Percentiles rank a stretch among this genome's conserved stretches.
These are phyloP conservation scores for Erythrobasidium hasegawianum DNA, from an alignment of 1,284 basidiomycete genomes.

Conservation along the genomic window DNA sequence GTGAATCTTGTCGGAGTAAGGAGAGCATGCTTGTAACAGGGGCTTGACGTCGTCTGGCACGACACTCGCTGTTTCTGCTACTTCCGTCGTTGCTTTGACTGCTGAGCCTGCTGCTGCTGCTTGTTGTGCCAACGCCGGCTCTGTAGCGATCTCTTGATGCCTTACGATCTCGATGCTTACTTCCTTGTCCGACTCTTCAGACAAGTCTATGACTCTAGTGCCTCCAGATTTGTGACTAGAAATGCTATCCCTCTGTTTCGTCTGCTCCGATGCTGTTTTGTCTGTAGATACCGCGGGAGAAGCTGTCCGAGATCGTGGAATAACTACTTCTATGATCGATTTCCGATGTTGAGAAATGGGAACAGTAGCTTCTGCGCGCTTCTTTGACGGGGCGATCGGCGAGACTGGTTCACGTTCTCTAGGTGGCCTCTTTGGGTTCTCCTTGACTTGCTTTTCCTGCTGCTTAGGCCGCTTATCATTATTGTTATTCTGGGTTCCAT, in stretches of 20 bases:
- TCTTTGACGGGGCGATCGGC: no score
- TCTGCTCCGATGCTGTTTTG: no score
- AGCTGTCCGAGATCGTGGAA: no score
- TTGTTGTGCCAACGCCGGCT: background rate
- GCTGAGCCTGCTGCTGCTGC: no score
- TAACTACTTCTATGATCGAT: no score
- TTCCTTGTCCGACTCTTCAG: background rate
- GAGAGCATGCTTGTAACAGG: background rate
- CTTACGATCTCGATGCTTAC: background rate
- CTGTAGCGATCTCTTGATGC: background rate
- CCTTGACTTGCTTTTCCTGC: no score
- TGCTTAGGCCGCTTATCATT: background rate
- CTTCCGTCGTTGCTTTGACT: background rate
- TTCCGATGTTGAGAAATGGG: no score
- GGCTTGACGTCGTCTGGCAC: slow-evolving; percentile 6
- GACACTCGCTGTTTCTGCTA: no score
- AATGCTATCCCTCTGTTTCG: no score
- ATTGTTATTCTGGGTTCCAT: background rate
- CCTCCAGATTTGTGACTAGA: no score
- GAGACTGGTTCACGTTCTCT: background rate
- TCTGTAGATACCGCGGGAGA: no score
- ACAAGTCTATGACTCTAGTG: background rate
- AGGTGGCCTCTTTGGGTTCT: slow-evolving; percentile 2
- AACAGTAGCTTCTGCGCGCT: no score
- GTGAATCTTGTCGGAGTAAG: background rate